These are phyloP conservation scores for Candida sanyaensis DNA, from an alignment of 1,139 yeast species.

Conservation along the genomic window DNA sequence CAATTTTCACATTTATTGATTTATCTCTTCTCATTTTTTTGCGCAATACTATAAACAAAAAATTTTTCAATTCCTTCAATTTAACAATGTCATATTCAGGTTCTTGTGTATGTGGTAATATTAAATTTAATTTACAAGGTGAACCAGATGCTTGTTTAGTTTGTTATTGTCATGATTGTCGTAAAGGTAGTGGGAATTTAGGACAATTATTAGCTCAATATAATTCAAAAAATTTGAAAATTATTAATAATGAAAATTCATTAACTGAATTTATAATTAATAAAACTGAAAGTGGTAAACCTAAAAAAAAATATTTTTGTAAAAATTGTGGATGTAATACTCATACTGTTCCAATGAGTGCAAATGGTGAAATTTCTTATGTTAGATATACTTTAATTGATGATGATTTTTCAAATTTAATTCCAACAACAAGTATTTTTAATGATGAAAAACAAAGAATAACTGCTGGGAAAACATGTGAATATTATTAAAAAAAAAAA, in stretches of 20 bases:
- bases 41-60: no score
- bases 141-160: conserved; percentile 16
- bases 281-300: conserved; percentile 22
- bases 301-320: conserved; percentile 23
- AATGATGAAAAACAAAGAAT: conserved; percentile 8
- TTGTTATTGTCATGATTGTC: conserved; percentile 26
- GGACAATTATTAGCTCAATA: conserved; percentile 22
- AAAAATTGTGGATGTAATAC: conserved; percentile 23
- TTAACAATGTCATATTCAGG: conserved; percentile 11
- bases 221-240: conserved; percentile 15
- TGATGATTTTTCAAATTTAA: conserved; percentile 8
- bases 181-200: conserved; percentile 26
- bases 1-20: no score
- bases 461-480: conserved; percentile 7
- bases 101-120: conserved; percentile 23
- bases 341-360: conserved; percentile 21
- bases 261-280: conserved; percentile 17
- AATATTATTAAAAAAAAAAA: conserved; percentile 6
- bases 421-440: conserved; percentile 11
- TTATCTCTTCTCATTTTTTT: no score
- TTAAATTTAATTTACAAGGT: conserved; percentile 14
- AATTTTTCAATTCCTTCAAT: conserved; percentile 8
- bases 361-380: conserved; percentile 19
- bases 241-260: conserved; percentile 14
- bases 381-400: conserved; percentile 23